A percentile compares a stretch with the other conserved stretches of the same genome.
phyloP scores from a whole-genome alignment of 331 rosid species.

The Telfairia occidentalis region DNA sequence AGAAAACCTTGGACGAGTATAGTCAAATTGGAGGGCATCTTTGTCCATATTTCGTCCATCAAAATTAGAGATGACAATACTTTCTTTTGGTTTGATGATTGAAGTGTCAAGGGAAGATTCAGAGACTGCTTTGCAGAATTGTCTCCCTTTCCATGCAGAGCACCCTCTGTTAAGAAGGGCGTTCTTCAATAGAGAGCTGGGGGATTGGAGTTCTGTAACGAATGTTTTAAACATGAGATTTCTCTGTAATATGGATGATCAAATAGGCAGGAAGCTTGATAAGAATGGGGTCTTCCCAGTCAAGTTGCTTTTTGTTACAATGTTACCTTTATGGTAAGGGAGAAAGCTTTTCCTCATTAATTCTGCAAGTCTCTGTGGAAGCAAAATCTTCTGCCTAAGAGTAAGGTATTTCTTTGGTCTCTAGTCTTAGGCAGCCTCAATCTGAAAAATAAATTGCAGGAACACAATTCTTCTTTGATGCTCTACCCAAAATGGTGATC shows the following conservation, averaged over 20 bases:
- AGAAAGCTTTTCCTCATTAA: neutral
- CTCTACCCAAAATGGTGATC: neutral
- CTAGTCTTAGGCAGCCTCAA: neutral
- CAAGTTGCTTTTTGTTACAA: neutral
- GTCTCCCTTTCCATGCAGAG: no score
- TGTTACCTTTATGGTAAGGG: neutral
- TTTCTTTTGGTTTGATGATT: no score
- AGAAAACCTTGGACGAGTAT: no score
- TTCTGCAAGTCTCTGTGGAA: neutral
- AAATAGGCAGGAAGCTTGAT: neutral
- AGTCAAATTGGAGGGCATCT: no score
- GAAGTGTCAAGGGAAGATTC: no score
- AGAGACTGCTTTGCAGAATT: no score
- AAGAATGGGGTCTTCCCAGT: neutral
- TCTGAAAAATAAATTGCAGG: neutral
- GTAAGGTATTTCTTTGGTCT: neutral
- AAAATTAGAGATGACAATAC: no score
- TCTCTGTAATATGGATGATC: neutral
- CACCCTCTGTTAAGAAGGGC: no score
- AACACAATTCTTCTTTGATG: neutral
- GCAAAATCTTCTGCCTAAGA: neutral
- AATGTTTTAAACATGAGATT: neutral
- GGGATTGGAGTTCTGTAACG: no score
- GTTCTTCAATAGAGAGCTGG: no score
- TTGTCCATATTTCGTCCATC: no score